Percentiles rank a stretch among this genome's conserved stretches.
These are phyloP conservation scores for Colletotrichum truncatum DNA, from an alignment of 2,329 filamentous ascomycete genomes.

Conservation along the genomic window DNA sequence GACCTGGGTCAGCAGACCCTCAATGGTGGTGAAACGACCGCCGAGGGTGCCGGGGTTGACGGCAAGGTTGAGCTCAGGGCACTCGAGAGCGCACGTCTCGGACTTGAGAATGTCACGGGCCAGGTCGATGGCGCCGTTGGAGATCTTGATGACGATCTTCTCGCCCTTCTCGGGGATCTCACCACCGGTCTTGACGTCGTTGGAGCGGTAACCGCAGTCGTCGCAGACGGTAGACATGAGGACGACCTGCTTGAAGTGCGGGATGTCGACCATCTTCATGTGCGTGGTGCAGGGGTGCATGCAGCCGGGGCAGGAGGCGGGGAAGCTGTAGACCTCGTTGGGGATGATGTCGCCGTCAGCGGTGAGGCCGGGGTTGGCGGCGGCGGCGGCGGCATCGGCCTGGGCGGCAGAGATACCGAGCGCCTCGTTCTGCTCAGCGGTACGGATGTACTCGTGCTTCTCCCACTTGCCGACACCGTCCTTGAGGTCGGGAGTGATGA, in stretches of 20 bases:
- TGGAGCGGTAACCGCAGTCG: conserved; percentile 91
- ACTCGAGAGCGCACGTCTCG: conserved; percentile 88
- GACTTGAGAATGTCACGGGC: conserved; percentile 95
- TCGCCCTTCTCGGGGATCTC: conserved; percentile 88
- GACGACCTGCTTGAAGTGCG: conserved; percentile 96
- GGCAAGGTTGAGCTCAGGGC: conserved; percentile 85
- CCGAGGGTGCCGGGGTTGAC: conserved; percentile 95
- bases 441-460: conserved; percentile 85
- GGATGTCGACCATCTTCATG: conserved; percentile 99
- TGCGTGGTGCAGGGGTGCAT: conserved; percentile 86
- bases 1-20: conserved; percentile 92
- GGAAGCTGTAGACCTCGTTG: conserved; percentile 93
- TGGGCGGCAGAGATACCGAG: conserved; percentile 79
- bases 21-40: conserved; percentile 95
- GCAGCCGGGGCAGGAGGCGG: conserved; percentile 91
- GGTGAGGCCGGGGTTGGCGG: conserved; percentile 55
- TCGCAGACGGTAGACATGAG: conserved; percentile 95
- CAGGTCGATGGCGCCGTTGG: conserved; percentile 73
- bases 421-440: conserved; percentile 84
- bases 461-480: conserved; percentile 88
- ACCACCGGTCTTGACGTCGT: conserved; percentile 97
- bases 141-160: conserved; percentile 81
- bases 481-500: conserved; percentile 87
- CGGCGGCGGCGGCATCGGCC: conserved; percentile 59
- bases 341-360: conserved; percentile 84